These are phyloP conservation scores for Tylopilus plumbeoviolaceoides DNA, from an alignment of 768 basidiomycete species.

Conservation along the genomic window DNA sequence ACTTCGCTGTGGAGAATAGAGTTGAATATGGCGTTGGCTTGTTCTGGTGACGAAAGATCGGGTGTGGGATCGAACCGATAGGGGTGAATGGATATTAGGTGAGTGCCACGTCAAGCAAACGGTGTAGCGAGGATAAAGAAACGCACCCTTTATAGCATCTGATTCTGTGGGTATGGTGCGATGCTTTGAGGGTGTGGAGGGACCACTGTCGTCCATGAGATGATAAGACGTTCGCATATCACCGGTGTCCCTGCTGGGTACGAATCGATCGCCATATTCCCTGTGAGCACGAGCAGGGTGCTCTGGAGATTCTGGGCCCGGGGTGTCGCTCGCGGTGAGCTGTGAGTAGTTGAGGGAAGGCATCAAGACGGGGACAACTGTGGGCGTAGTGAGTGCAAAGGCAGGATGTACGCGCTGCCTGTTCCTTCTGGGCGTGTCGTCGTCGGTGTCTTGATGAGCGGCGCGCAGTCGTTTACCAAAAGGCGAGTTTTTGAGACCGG, in stretches of 20 bases:
- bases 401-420: conserved; percentile 51
- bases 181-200: conserved; percentile 56
- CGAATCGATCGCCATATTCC: conserved; percentile 58
- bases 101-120: conserved; percentile 1
- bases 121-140: neutral
- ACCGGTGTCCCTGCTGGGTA: conserved; percentile 54
- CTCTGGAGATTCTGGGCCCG: conserved; percentile 41
- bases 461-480: conserved; percentile 82
- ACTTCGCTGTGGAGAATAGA: conserved; percentile 76
- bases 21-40: conserved; percentile 80
- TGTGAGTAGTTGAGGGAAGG: conserved; percentile 53
- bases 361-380: conserved; percentile 39
- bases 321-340: conserved; percentile 48
- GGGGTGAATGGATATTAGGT: conserved; percentile 7
- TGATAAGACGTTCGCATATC: conserved; percentile 63
- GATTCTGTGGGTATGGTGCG: conserved; percentile 65
- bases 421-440: conserved; percentile 51
- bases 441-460: conserved; percentile 53
- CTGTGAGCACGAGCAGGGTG: conserved; percentile 31
- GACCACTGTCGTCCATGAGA: conserved; percentile 51
- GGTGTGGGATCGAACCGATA: conserved; percentile 17
- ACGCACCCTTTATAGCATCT: conserved; percentile 70
- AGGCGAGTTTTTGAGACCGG: conserved; percentile 77
- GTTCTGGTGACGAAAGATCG: conserved; percentile 43
- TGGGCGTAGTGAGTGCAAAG: conserved; percentile 41